Base-by-base conservation (phyloP, 805 yeast species). In the Millerozyma miso region DNA sequence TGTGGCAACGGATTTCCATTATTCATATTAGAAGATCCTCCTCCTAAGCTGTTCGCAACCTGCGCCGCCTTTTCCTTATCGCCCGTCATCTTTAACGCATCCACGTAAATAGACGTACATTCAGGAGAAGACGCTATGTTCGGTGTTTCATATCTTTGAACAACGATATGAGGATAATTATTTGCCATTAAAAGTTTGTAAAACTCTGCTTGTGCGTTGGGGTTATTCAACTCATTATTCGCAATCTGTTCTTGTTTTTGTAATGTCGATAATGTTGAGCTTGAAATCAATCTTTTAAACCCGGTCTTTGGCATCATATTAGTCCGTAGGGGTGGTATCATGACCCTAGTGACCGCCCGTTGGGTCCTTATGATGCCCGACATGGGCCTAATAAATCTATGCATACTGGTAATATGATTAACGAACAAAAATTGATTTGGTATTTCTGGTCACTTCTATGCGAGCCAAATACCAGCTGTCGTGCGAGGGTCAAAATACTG, bases 151-250 rank as follows among this genome's bases (percentile, higher is more conserved):
- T 79, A 95, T 46, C 99, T 77, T 44, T 93, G 84, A n/a, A 91
- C 88, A 4, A 93, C 96, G 42, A 91, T 83, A 55, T 89, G 96
- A n/a, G 99, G 98, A 59, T 88, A 93, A 65, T 87, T 86, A 42
- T 91, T 77, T 44, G 78, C 78, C 49, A 93, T 63, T 38, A 93
- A 70, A 12, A 80, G 73, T 48, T 77, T 76, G 68, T 93, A 93
- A 56, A 93, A 91, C 43, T 79, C 83, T 1, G 95, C 90, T 66
- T 93, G 99, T 4, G 78, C 71, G 3, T 59, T 66, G 1, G 97
- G 77, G 61, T 87, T 84, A 38, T 71, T 63, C 37, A 87, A 63
- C 43, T 85, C 83, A 46, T 76, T 68, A 64, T 93, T 93, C 34
- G 99, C 99, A n/a, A 74, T 71, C 59, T 85, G 88, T 63, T 93